These are phyloP conservation scores for Boletus coccyginus DNA, from an alignment of 768 basidiomycete species.

Conservation along the genomic window DNA sequence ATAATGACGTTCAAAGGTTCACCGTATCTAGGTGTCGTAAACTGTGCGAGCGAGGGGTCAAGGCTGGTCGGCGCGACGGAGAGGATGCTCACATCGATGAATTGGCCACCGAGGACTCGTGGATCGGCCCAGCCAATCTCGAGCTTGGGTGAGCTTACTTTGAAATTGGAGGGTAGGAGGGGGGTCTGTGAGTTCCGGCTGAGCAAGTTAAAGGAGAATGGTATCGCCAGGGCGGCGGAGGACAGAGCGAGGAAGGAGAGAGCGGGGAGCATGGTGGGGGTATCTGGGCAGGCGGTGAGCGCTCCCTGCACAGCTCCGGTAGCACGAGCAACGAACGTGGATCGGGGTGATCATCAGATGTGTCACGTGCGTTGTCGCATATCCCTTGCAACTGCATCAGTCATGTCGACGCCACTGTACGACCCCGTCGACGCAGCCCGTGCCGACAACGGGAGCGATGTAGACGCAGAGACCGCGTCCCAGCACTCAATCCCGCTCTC, in stretches of 20 bases:
- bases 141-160: constrained; percentile 14
- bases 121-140: constrained; percentile 62
- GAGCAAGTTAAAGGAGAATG: constrained; percentile 1
- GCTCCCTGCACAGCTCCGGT: neutral
- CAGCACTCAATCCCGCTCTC: constrained; percentile 75
- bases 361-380: constrained; percentile 17
- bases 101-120: constrained; percentile 63
- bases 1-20: constrained; percentile 87
- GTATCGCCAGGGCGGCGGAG: constrained; percentile 12
- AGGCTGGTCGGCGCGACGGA: neutral
- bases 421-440: constrained; percentile 2
- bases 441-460: constrained; percentile 42
- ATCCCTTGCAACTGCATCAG: neutral
- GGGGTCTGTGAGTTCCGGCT: constrained; percentile 11
- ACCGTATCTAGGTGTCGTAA: constrained; percentile 59
- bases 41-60: constrained; percentile 39
- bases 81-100: constrained; percentile 64
- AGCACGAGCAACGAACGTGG: neutral
- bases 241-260: constrained; percentile 13
- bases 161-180: neutral
- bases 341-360: neutral
- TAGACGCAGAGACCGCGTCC: constrained; percentile 74
- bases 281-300: neutral
- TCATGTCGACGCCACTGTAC: constrained; percentile 8
- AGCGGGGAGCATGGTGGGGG: constrained; percentile 13